These are phyloP conservation scores for Fusarium lyarnte DNA, from an alignment of 2,329 filamentous ascomycete genomes.

Conservation along the genomic window DNA sequence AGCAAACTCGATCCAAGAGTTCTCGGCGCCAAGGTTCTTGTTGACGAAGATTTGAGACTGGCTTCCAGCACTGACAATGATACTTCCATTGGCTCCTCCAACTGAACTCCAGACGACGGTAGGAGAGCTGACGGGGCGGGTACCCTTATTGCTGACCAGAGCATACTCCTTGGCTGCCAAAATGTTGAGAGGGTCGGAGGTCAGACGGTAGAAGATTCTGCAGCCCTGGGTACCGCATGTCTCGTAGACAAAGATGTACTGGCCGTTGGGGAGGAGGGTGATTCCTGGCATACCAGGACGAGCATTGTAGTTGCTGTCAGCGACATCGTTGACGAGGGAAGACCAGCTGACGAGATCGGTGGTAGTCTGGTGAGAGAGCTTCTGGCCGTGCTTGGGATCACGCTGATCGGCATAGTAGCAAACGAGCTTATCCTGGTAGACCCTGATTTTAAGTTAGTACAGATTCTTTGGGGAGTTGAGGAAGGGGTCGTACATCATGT, in stretches of 20 bases:
- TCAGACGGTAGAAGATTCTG: slow-evolving; percentile 57
- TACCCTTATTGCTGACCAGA: slow-evolving; percentile 48
- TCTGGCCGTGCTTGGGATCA: slow-evolving; percentile 70
- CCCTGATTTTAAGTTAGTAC: slow-evolving; percentile 44
- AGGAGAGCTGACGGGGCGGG: slow-evolving; percentile 53
- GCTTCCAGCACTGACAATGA: slow-evolving; percentile 54
- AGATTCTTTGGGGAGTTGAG: rapidly evolving
- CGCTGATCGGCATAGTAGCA: slow-evolving; percentile 79
- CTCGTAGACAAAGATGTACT: slow-evolving; percentile 70
- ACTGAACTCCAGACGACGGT: slow-evolving; percentile 56
- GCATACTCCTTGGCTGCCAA: slow-evolving; percentile 42
- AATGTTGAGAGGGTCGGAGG: slow-evolving; percentile 51
- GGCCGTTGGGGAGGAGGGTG: slow-evolving; percentile 63
- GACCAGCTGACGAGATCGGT: slow-evolving; percentile 69
- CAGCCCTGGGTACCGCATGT: slow-evolving; percentile 58
- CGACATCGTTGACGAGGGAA: slow-evolving; percentile 65
- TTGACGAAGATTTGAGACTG: slow-evolving; percentile 55
- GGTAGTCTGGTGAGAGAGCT: slow-evolving; percentile 71
- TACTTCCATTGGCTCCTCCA: slow-evolving; percentile 56
- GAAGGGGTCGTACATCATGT: slow-evolving; percentile 56
- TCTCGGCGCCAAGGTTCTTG: slow-evolving; percentile 49
- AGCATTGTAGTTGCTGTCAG: slow-evolving; percentile 66
- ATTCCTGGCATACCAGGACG: slow-evolving; percentile 76
- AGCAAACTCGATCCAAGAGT: slow-evolving; percentile 49
- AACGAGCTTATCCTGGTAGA: slow-evolving; percentile 67